phyloP scores from a whole-genome alignment of 805 yeast species.

The Starmerella apicola region DNA sequence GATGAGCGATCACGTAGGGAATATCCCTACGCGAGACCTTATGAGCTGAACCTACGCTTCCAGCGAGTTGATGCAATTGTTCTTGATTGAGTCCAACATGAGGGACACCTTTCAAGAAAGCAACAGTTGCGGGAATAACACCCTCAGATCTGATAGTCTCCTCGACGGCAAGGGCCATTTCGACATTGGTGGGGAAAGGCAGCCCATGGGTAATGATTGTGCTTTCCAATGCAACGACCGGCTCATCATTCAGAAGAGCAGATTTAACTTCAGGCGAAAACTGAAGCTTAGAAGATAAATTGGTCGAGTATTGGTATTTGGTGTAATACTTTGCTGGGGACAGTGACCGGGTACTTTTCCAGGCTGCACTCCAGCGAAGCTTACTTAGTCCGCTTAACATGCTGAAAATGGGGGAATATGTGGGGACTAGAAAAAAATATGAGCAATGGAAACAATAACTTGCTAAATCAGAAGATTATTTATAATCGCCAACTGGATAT shows the following conservation, averaged over 20 bases:
- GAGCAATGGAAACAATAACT: no score
- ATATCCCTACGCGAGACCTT: slow-evolving; percentile 77
- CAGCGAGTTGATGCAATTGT: slow-evolving; percentile 44
- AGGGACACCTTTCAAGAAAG: slow-evolving; percentile 60
- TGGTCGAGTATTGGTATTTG: no score
- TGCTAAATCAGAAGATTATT: no score
- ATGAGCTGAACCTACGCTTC: slow-evolving; percentile 26
- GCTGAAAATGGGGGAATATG: no score
- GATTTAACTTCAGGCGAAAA: slow-evolving; percentile 40
- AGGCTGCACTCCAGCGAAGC: no score
- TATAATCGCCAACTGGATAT: no score
- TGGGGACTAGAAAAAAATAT: no score
- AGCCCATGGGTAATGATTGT: slow-evolving; percentile 85
- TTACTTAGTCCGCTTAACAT: no score
- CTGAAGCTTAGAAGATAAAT: not conserved
- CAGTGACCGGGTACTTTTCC: no score
- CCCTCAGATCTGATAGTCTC: slow-evolving; percentile 44
- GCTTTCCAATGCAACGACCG: slow-evolving; percentile 74
- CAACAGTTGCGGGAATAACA: slow-evolving; percentile 76
- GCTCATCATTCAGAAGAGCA: slow-evolving; percentile 45
- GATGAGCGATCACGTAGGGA: slow-evolving; percentile 52
- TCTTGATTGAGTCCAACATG: slow-evolving; percentile 45
- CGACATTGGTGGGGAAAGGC: slow-evolving; percentile 64
- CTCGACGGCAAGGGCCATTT: slow-evolving; percentile 64
- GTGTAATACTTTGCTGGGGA: no score